Conservation (phyloP, 164 flowering plant species). For the Protea cynaroides region DNA sequence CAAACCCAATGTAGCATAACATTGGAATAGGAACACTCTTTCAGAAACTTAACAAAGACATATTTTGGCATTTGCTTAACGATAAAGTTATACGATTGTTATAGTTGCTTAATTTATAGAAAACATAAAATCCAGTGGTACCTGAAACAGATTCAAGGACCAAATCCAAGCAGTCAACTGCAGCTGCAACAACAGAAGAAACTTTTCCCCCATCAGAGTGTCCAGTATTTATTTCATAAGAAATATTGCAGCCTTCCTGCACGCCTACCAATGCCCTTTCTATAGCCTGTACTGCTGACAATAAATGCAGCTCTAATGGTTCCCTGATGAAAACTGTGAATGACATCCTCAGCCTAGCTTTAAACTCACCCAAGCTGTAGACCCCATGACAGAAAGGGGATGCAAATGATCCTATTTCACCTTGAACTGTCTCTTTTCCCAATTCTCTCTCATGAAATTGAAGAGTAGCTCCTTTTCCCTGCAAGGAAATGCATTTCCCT, state of each 20-base stretch:
- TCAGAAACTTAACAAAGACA: too few species aligned
- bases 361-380: slow-evolving; percentile 49
- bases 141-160: slow-evolving; percentile 77
- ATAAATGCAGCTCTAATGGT: slow-evolving; percentile 54
- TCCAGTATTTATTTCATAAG: slow-evolving; percentile 49
- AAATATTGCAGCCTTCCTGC: slow-evolving; percentile 32
- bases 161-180: slow-evolving; percentile 77
- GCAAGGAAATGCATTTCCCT: slow-evolving; percentile 73
- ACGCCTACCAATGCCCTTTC: slow-evolving; percentile 85
- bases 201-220: slow-evolving; percentile 48
- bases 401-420: slow-evolving; percentile 18
- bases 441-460: slow-evolving; percentile 66
- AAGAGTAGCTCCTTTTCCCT: slow-evolving; percentile 67
- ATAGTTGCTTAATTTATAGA: not conserved
- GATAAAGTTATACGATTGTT: not conserved
- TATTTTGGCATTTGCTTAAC: too few species aligned
- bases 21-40: not conserved
- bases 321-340: slow-evolving; percentile 45
- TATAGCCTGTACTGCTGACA: slow-evolving; percentile 52
- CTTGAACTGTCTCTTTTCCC: slow-evolving; percentile 39
- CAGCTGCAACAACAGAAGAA: slow-evolving; percentile 71
- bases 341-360: slow-evolving; percentile 64
- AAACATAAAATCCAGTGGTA: slow-evolving; percentile 14
- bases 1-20: not conserved
- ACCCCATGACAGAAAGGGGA: slow-evolving; percentile 18